Conservation (phyloP, 805 yeast genomes). For the Zygoascus bituminiphila region DNA sequence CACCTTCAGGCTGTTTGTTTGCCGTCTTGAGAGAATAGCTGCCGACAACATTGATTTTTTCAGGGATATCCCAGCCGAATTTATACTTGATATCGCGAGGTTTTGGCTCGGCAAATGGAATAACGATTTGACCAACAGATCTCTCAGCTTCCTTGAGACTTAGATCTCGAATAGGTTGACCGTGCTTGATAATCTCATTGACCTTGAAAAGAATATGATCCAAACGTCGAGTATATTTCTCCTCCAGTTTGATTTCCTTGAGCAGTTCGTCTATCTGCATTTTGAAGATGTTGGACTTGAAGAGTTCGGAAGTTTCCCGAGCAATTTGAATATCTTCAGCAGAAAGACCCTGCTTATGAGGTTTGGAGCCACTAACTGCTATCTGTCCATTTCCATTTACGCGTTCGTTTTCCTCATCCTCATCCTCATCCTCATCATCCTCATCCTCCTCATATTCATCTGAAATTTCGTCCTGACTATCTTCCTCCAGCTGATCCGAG, state of each 20-base stretch:
- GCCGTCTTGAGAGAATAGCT: slow-evolving; percentile 84
- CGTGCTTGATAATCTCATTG: slow-evolving; percentile 55
- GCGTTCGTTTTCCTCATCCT: slow-evolving; percentile 11
- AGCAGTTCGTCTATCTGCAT: slow-evolving; percentile 87
- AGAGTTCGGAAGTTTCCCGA: slow-evolving; percentile 86
- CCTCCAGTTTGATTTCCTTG: slow-evolving; percentile 70
- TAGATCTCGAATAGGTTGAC: slow-evolving; percentile 41
- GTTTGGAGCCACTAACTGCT: neutral
- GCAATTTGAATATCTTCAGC: slow-evolving; percentile 87
- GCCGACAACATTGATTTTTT: slow-evolving; percentile 72
- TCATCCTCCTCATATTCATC: slow-evolving; percentile 6
- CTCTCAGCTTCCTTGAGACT: slow-evolving; percentile 52
- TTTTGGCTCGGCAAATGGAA: slow-evolving; percentile 88
- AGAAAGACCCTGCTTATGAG: slow-evolving; percentile 20
- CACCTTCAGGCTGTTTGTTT: slow-evolving; percentile 53
- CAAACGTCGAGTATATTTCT: slow-evolving; percentile 51
- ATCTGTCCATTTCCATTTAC: slow-evolving; percentile 13
- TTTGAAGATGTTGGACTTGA: slow-evolving; percentile 92
- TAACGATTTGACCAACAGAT: slow-evolving; percentile 40
- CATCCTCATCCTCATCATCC: slow-evolving; percentile 13
- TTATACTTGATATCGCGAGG: slow-evolving; percentile 65
- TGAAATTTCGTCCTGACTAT: too few species aligned
- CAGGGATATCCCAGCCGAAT: slow-evolving; percentile 63
- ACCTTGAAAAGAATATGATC: slow-evolving; percentile 71
- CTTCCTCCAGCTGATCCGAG: slow-evolving; percentile 5